Evolutionary conservation across 805 yeast genomes (phyloP).

Genomic region (Soucietia sequanensis): DNA sequence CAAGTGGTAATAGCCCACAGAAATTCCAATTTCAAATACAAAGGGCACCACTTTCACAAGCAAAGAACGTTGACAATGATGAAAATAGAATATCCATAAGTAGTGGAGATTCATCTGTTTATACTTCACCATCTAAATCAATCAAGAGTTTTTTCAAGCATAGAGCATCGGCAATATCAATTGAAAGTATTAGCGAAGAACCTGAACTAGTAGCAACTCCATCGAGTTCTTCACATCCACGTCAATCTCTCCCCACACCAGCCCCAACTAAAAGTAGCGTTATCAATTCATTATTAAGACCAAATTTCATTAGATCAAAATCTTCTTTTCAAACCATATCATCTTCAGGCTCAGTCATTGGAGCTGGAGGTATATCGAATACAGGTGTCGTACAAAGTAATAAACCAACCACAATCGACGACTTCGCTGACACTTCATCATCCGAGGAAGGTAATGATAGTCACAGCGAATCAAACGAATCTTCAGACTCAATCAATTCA

Average conservation of each 20-base stretch:
- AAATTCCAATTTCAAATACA: no score
- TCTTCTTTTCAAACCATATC: conserved; percentile 12
- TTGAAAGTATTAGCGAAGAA: conserved; percentile 22
- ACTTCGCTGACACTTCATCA: conserved; percentile 40
- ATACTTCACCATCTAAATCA: conserved; percentile 29
- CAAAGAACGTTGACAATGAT: no score
- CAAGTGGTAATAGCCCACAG: no score
- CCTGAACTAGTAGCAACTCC: conserved; percentile 9
- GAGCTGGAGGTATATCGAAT: no score
- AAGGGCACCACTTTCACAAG: no score
- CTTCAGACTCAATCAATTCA: conserved; percentile 29
- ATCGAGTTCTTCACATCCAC: background rate
- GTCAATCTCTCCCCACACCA: conserved; percentile 2
- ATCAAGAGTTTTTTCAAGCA: conserved; percentile 22
- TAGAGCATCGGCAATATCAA: conserved; percentile 20
- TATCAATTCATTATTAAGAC: conserved; percentile 12
- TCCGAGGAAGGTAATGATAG: no score
- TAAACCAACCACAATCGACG: conserved; percentile 23
- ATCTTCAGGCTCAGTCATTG: no score
- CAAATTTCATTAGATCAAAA: conserved; percentile 19
- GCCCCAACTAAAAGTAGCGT: conserved; percentile 7
- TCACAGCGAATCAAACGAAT: conserved; percentile 12
- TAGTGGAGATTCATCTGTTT: conserved; percentile 12
- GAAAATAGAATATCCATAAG: background rate
- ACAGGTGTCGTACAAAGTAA: conserved; percentile 1